Base-by-base conservation (phyloP, 192 early-diverging fungal genomes). In the Geranomyces michiganensis region DNA sequence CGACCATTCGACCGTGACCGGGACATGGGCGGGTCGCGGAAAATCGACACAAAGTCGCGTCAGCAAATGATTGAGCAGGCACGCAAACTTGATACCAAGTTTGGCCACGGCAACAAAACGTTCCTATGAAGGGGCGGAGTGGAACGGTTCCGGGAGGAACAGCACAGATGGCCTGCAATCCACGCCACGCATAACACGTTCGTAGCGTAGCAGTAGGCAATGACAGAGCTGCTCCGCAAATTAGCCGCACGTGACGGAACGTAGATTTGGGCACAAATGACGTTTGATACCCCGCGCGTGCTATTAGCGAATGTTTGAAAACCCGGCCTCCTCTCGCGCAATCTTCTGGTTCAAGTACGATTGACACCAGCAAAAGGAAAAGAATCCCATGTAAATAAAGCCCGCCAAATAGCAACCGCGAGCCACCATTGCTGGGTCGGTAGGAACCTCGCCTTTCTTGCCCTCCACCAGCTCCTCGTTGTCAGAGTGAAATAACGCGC, bases 1-100 rank as follows among this genome's bases (percentile, higher is more conserved):
- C 78, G 84, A 29, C 65, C 76, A 26, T 88, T 88, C 75, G 86
- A 88, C 67, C 78, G 86, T 24, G 84, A 88, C 30, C 76, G 72
- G 70, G 86, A 88, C 71, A 77, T 88, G 29, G 75, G 79, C 21
- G 81, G 82, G 24, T 59, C 79, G 13, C 82, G 84, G 45, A 68
- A 74, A 12, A 78, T 85, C 36, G 81, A 84, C 44, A 55, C 78
- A 22, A 81, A 81, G 27, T 73, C 79, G 43, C 58, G 84, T 9
- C 59, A 77, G 21, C 77, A 85, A 30, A 60, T 88, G 61, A 56
- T 85, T 44, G 78, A 85, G 21, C 56, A 81, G 29, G 73, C 80
- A 1, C 48, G 63, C 47, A 79, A 79, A 30, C 70, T 88, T 0
- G 81, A 76, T 36, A 75, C 72, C 9, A 83, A 81, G 65, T 88